These are phyloP conservation scores for Bassia scoparia DNA, from an alignment of 148 eudicot genomes.

Conservation along the genomic window DNA sequence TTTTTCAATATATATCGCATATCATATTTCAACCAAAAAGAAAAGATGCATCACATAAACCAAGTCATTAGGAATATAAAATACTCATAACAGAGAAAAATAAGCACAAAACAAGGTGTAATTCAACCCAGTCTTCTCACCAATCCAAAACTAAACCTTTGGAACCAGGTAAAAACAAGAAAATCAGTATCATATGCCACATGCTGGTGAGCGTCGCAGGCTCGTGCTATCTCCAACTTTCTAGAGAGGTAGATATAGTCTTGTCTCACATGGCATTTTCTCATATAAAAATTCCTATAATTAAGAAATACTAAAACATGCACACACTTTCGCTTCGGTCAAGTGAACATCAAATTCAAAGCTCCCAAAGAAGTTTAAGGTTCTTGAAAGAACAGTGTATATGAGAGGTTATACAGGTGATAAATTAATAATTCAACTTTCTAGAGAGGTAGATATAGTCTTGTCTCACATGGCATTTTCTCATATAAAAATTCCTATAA, in stretches of 20 bases:
- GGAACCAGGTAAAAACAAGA: background rate
- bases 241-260: background rate
- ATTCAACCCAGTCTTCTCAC: background rate
- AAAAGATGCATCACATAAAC: too few relatives aligned
- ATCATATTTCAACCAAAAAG: background rate
- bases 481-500: background rate
- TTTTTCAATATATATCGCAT: background rate
- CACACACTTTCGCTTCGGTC: background rate
- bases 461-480: background rate
- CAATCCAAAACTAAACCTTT: background rate
- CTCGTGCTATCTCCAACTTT: background rate
- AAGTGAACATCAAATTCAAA: background rate
- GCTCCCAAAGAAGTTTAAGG: background rate
- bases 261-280: background rate
- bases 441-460: too few relatives aligned
- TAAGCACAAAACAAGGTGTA: constrained; percentile 1
- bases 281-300: background rate
- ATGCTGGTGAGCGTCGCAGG: background rate
- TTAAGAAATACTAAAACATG: background rate
- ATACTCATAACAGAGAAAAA: background rate
- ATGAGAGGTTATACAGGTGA: background rate
- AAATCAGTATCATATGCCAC: background rate
- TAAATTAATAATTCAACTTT: background rate
- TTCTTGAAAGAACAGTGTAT: background rate
- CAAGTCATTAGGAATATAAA: background rate